Base-by-base conservation (phyloP, 495 filamentous ascomycete species). In the Oidiodendron maius region DNA sequence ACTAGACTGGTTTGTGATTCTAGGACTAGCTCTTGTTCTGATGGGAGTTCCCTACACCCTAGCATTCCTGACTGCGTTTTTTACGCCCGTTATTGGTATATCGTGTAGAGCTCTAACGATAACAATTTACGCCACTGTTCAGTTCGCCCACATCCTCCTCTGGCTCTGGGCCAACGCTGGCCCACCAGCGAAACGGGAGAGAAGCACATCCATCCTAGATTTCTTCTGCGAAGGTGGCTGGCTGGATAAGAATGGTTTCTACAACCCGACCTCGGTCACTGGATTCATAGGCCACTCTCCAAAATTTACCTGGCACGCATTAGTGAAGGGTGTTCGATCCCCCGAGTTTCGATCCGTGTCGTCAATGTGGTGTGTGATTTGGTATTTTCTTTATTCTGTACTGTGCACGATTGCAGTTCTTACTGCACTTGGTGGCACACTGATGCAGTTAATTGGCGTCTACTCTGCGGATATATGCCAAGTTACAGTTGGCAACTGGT, bases 71-170 rank as follows among this genome's bases (percentile, higher is more conserved):
- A 61, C 64, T 9, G 63, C 64, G n/a, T 71, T 64, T 24, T 54
- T 56, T 25, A 75, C 69, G 23, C 71, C 65, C 15, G 53, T 61
- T 16, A 44, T 59, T n/a, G 72, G 71, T 8, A 46, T 71, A 1
- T 62, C 63, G 2, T 76, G 72, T 24, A 58, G 72, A 4, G 61
- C 56, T 11, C 40, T 74, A 13, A 72, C 63, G 5, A 66, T 71
- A 25, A 41, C 70, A 1, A 44, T 71, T 10, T 76, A 73, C 32
- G 60, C 59, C 25, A 52, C 59, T 4, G 57, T 57, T 24, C 72
- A 76, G 42, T 41, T 65, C 5, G 54, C 52, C 23, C 60, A 69
- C 40, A 63, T 68, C 32, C 26, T 52, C 2, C 45, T 71, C 3
- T 71, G 61, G 56, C 37, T 57, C 9, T 63, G 58, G 57, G 55